A percentile compares a stretch with the other conserved stretches of the same genome.
These are phyloP conservation scores for Alternaria gansuensis DNA, from an alignment of 2,329 filamentous ascomycete species.

Conservation along the genomic window DNA sequence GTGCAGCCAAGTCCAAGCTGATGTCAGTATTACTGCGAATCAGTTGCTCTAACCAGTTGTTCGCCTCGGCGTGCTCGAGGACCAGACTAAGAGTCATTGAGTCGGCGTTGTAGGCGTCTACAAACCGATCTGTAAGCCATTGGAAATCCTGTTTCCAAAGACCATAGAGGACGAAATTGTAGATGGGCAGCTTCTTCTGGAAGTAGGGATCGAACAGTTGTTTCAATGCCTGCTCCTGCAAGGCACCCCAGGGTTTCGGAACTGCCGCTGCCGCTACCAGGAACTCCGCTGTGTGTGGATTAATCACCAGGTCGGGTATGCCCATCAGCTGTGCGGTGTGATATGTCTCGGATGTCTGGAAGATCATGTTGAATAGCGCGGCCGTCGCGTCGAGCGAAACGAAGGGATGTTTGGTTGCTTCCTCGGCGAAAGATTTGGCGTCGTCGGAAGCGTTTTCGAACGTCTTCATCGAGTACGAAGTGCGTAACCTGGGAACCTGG, in stretches of 20 bases:
- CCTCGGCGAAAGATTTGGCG: slow-evolving; percentile 67
- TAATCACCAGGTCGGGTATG: slow-evolving; percentile 68
- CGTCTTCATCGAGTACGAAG: slow-evolving; percentile 74
- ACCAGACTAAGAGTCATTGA: slow-evolving; percentile 73
- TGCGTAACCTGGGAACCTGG: slow-evolving; percentile 81
- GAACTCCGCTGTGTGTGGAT: slow-evolving; percentile 80
- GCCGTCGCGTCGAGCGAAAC: slow-evolving; percentile 86
- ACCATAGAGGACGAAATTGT: slow-evolving; percentile 89
- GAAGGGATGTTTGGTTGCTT: slow-evolving; percentile 82
- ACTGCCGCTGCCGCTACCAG: slow-evolving; percentile 80
- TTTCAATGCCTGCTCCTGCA: slow-evolving; percentile 78
- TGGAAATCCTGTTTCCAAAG: slow-evolving; percentile 89
- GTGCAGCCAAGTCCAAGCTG: slow-evolving; percentile 84
- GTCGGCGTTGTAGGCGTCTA: slow-evolving; percentile 76
- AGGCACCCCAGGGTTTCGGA: slow-evolving; percentile 76
- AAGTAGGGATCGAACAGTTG: slow-evolving; percentile 86
- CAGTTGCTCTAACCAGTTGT: slow-evolving; percentile 84
- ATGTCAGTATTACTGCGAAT: slow-evolving; percentile 82
- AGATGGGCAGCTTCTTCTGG: slow-evolving; percentile 77
- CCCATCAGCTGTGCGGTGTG: slow-evolving; percentile 64
- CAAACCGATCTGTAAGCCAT: slow-evolving; percentile 83
- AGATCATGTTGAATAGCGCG: slow-evolving; percentile 69
- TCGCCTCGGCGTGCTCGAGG: slow-evolving; percentile 80
- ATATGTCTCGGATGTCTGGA: slow-evolving; percentile 67
- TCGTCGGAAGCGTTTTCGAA: slow-evolving; percentile 69